A percentile compares a stretch with the other conserved stretches of the same genome.
These are phyloP conservation scores for Oxytropis ochrocephala DNA, from an alignment of 306 rosid species.

Conservation along the genomic window DNA sequence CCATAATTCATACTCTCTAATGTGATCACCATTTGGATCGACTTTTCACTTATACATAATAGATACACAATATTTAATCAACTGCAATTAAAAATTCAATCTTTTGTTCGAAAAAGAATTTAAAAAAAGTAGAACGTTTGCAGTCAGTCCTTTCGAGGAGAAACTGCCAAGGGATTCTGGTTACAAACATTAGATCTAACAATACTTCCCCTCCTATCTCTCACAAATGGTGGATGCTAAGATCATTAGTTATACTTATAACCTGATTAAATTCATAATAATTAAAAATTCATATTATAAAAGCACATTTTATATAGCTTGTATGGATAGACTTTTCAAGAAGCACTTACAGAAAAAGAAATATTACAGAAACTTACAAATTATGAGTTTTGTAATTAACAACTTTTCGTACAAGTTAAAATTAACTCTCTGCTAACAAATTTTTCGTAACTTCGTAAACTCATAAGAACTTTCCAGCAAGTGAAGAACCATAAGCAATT, in stretches of 20 bases:
- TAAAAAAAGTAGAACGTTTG: background rate
- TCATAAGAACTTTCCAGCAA: background rate
- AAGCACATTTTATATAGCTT: background rate
- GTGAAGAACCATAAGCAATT: background rate
- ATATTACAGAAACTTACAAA: background rate
- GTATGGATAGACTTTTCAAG: background rate
- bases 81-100: background rate
- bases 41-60: background rate
- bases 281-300: background rate
- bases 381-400: background rate
- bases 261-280: background rate
- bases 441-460: background rate
- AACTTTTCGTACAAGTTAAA: background rate
- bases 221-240: background rate
- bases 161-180: background rate
- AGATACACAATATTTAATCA: conserved; percentile 1
- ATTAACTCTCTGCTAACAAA: background rate
- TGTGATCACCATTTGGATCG: background rate
- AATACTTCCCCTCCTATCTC: background rate
- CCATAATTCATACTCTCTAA: conserved; percentile 7
- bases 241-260: background rate
- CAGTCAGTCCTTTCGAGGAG: background rate
- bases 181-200: background rate
- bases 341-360: background rate
- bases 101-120: background rate